Conservation (phyloP, 139 green algal genomes). For the Mesotaenium endlicherianum region DNA sequence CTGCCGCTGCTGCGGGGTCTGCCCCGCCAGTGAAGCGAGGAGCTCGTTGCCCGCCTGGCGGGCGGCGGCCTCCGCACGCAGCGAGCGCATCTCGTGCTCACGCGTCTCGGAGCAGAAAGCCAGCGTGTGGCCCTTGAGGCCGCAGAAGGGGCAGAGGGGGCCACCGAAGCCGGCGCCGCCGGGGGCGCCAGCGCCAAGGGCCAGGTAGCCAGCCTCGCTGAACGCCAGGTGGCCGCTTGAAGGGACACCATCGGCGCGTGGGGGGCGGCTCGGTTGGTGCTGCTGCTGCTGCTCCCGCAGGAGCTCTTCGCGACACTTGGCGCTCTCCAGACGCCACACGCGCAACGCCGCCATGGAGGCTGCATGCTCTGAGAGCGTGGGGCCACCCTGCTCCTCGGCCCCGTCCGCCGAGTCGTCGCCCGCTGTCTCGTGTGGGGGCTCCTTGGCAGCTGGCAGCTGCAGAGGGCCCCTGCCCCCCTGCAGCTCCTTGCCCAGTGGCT, state of each 20-base stretch:
- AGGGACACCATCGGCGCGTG: too few species aligned
- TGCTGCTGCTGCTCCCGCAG: not conserved
- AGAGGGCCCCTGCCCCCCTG: too few species aligned
- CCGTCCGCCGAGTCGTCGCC: too few species aligned
- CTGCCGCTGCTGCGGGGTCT: not conserved
- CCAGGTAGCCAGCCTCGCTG: not conserved
- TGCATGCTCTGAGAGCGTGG: slow-evolving; percentile 6
- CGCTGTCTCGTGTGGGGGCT: too few species aligned
- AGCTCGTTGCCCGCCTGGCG: not conserved
- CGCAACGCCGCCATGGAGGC: not conserved
- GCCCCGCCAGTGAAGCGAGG: not conserved
- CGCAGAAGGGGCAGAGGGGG: not conserved
- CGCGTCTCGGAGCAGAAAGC: slow-evolving; percentile 4
- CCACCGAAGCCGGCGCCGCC: not conserved
- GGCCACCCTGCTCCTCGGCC: too few species aligned
- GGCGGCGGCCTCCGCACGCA: too few species aligned
- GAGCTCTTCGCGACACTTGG: not conserved
- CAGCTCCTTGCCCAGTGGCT: too few species aligned
- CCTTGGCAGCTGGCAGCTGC: too few species aligned
- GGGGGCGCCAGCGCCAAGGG: not conserved
- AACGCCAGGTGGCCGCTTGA: not conserved
- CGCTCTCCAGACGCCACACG: not conserved
- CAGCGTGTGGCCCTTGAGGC: not conserved
- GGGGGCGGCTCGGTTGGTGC: too few species aligned
- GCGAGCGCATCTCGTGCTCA: not conserved